A percentile compares a stretch with the other conserved stretches of the same genome.
phyloP scores from a whole-genome alignment of 129 eudicot genomes.

The Cynara cardunculus region DNA sequence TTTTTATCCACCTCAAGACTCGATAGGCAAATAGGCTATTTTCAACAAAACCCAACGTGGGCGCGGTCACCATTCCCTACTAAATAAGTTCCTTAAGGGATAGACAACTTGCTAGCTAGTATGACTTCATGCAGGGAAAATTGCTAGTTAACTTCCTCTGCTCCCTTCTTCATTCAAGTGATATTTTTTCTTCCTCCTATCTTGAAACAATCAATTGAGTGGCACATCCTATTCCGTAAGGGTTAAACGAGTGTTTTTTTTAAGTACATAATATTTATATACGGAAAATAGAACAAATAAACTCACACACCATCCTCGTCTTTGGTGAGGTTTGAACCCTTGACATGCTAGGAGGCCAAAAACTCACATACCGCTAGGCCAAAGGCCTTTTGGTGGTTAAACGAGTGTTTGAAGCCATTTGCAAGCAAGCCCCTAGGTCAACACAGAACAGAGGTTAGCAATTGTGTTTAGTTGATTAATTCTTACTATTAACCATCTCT shows the following conservation, averaged over 20 bases:
- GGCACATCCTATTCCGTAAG: background rate
- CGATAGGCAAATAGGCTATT: background rate
- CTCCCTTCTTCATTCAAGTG: background rate
- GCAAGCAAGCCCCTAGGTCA: background rate
- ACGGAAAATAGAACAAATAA: too few relatives aligned
- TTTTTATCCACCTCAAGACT: background rate
- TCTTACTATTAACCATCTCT: too few relatives aligned
- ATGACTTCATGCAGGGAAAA: background rate
- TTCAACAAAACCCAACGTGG: background rate
- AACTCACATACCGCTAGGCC: too few relatives aligned
- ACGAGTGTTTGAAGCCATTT: background rate
- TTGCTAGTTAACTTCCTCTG: background rate
- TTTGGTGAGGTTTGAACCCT: too few relatives aligned
- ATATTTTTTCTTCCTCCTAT: background rate
- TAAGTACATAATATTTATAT: too few relatives aligned
- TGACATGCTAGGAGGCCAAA: too few relatives aligned
- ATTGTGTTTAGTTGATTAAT: background rate
- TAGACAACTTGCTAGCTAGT: background rate
- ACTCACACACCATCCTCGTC: too few relatives aligned
- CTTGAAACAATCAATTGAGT: background rate
- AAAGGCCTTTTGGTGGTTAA: too few relatives aligned
- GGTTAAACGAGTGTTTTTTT: background rate
- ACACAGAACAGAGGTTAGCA: background rate
- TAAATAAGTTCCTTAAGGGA: background rate
- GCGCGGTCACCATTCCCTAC: background rate